These are phyloP conservation scores for Fusarium ramigenum DNA, from an alignment of 2,329 filamentous ascomycete genomes.

Conservation along the genomic window DNA sequence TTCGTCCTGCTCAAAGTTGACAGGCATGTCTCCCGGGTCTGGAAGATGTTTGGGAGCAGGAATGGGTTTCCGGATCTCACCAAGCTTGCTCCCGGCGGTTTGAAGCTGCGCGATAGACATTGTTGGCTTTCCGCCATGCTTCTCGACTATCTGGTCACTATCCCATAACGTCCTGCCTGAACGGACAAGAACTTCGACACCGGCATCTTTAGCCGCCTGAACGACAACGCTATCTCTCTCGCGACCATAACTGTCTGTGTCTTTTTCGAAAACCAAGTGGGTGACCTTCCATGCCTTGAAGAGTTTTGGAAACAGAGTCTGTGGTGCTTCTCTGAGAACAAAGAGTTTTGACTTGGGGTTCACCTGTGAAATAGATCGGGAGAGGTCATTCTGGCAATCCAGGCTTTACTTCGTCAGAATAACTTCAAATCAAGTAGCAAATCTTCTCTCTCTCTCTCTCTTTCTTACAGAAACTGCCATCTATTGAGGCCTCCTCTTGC, in stretches of 20 bases:
- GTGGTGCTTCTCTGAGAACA: constrained; percentile 76
- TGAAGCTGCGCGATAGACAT: constrained; percentile 78
- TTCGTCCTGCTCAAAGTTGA: constrained; percentile 66
- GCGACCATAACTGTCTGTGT: constrained; percentile 77
- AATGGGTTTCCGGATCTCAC: constrained; percentile 68
- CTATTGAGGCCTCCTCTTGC: constrained; percentile 76
- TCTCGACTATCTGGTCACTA: constrained; percentile 72
- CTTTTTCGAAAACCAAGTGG: constrained; percentile 81
- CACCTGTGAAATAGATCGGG: constrained; percentile 71
- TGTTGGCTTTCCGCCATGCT: constrained; percentile 74
- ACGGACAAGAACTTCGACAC: constrained; percentile 72
- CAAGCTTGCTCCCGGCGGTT: constrained; percentile 69
- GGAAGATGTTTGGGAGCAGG: constrained; percentile 68
- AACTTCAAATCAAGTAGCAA: background rate
- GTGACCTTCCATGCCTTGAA: constrained; percentile 79
- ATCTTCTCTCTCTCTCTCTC: background rate
- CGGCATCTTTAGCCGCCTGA: constrained; percentile 68
- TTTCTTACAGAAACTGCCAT: constrained; percentile 73
- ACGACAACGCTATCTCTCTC: constrained; percentile 69
- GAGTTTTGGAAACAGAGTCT: constrained; percentile 75
- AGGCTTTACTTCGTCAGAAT: constrained; percentile 55
- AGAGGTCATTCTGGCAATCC: constrained; percentile 78
- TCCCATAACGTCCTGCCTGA: constrained; percentile 78
- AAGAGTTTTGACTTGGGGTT: constrained; percentile 77
- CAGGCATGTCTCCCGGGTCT: constrained; percentile 69